Base-by-base conservation (phyloP, 345 rosid genomes). In the Streptanthus diversifolius region DNA sequence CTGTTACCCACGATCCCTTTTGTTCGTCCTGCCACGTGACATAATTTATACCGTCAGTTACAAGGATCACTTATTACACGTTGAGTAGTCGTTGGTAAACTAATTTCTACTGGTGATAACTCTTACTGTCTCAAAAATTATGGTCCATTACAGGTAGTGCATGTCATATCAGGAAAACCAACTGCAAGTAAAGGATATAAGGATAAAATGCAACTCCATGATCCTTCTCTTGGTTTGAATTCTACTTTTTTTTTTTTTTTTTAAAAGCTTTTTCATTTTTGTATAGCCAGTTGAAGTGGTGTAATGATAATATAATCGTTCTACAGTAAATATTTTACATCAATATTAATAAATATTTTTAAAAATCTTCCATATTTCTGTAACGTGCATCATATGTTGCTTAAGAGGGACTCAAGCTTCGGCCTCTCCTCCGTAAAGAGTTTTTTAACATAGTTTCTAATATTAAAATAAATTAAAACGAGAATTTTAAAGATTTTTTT, bases 1-100 rank as follows among this genome's bases (percentile, higher is more conserved):
- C 70, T 63, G 72, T 63, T 30, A 71, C 68, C 70, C 81, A 72
- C 81, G 58, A 66, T 52, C 52, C 77, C 72, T 65, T 77, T 66
- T 45, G 57, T 43, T 43, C 5, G 35, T 52, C 17, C 19, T 66
- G 66, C 51, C 77, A 77, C 64, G 73, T 72, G 63, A 33, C 43
- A 13, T 12, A 12, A 53, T 67, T 62, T 27, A 27, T 48, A 65
- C 73, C 74, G 74, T 66, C 70, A 39, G 73, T 77, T 63, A 72
- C 73, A 36, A 68, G 24, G 59, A 61, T 68, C 53, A 10, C 39
- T 3, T 49, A 48, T 15, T 43, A 19, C 64, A 68, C 70, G 79
- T 75, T 65, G 39, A 10, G 56, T 36, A 22, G 61, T 52, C 32
- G 15, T 25, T 65, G 66, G 66, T 56, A 45, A 55, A 22, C 24